Evolutionary conservation across 1,284 basidiomycete species (phyloP), one percentile per base, ranked within the genome.

Genomic region (Pisolithus thermaeus): DNA sequence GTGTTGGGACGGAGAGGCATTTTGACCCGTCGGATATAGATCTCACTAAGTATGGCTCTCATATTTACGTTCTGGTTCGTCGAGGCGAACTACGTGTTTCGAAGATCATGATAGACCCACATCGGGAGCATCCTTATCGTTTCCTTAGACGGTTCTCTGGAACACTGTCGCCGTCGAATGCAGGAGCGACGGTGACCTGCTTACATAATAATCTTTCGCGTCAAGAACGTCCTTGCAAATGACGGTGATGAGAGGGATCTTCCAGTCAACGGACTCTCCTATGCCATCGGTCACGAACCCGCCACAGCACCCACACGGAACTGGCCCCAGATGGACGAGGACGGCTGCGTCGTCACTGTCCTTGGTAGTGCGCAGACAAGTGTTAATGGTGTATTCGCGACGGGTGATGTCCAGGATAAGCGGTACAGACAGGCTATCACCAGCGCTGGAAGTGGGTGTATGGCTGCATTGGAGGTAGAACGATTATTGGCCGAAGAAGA

Each of bases 361-460:
- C 95, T 96, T 4, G 97, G 97, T 12, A 97, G 95, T n/a, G 88
- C 95, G 12, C 87, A 95, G 73, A 98, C 96, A 2, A 91, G 84
- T 52, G 84, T 99, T 58, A 89, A 87, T 68, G 96, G 96, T 59
- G 92, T 99, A 36, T 99, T 95, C 69, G 96, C 97, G 0, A 96
- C 96, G n/a, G 96, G 97, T 58, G 97, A 99, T 65, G 96, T 99
- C 0, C 97, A 98, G 73, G 96, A 99, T 69, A 98, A 98, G 75
- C 79, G 87, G 53, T 98, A 96, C 70, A 76, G 95, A 45, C 96
- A 98, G 73, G 94, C 94, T 25, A 93, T 97, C 69, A 97, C 94
- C 20, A 89, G 84, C 59, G 94, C 94, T 20, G 93, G 93, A 27
- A 92, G 87, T 53, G 93, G 92, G 0, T 97, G 94, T 66, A 94